Evolutionary conservation across 2,329 filamentous ascomycete species (phyloP), one percentile per base, ranked within the genome.

Genomic region (Mycosphaerelloides madeirae): DNA sequence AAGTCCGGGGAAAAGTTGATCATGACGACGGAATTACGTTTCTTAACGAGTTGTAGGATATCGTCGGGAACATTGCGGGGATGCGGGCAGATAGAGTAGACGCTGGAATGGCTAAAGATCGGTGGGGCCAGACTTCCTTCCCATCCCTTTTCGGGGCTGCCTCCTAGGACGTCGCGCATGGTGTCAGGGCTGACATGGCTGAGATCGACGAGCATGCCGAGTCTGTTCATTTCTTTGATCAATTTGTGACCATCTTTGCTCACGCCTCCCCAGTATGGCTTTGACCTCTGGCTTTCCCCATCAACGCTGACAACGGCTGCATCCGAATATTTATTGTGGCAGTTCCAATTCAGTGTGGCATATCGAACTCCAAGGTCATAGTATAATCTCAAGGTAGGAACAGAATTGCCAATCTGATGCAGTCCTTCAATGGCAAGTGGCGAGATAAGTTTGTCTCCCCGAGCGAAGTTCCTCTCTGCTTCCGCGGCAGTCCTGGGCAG

Each of bases 191-290:
- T 77, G 18, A 83, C 80, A 65, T 96, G 91, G 6, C 85, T 78
- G 29, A 96, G 74, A 62, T 96, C 91, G 31, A 97, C 85, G n/a
- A 96, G 81, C 83, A 96, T 89, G 19, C 91, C 91, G 2, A 96
- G 72, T 3, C 91, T 79, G 64, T 96, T 97, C 90, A 97, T 96
- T 71, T 97, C 91, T 29, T 74, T 73, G 34, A 97, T 73, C 0
- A 96, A 68, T 11, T 74, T 63, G 40, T 79, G 77, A 3, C 91
- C 91, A 1, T 75, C 75, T 1, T 76, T 71, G 47, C 84, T 91
- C 1, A 97, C 74, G 2, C 91, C 91, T 41, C 76, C 71, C 79
- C 83, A 86, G 44, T 77, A 70, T 0, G 84, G 79, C 41, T 76
- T 72, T 15, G 70, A 68, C 1, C 71, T 61, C 7, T 48, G 63